Evolutionary conservation across 176 grass and related monocot species (phyloP), one percentile per base, ranked within the genome.

Genomic region (Ananas comosus): DNA sequence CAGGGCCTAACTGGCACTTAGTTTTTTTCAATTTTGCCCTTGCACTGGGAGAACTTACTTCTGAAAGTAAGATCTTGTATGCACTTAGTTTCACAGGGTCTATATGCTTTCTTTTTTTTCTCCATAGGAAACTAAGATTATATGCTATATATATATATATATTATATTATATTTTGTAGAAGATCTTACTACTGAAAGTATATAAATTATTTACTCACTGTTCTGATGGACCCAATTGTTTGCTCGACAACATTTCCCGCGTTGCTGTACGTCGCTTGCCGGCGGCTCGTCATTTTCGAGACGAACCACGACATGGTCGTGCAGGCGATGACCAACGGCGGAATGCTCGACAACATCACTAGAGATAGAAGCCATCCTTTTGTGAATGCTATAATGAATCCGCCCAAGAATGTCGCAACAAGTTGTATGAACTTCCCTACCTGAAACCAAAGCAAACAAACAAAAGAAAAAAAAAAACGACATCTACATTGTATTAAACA

Each of bases 311-410:
- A 77, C 50, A 87, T 77, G 17, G 61, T 24, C 72, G 77, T 82
- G 48, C 77, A 88, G 48, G 87, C 87, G 74, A 91, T 42, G 18
- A 91, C 76, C 63, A 96, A 74, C 3, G 82, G 87, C 50, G 88
- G 91, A 70, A 91, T 91, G 57, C 25, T 77, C 23, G 91, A 80
- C 69, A 96, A 61, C 87, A 96, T 83, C 63, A 96, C 88, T 25
- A 96, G 85, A 63, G 85, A 84, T 61, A 96, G 85, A 75, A 86
- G 88, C 88, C 92, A 96, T 67, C 92, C 92, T 77, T 80, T 88
- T 29, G 78, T 29, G 67, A 91, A 96, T 69, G 88, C 92, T 77
- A 96, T 51, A 5, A 86, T 70, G 22, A 96, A 96, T 16, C 92
- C 88, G 58, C 92, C 88, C 8, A 91, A 11, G 66, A 96, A 96